phyloP scores from a whole-genome alignment of 2,329 filamentous ascomycete species.

The Chaetothyriales sp. region DNA sequence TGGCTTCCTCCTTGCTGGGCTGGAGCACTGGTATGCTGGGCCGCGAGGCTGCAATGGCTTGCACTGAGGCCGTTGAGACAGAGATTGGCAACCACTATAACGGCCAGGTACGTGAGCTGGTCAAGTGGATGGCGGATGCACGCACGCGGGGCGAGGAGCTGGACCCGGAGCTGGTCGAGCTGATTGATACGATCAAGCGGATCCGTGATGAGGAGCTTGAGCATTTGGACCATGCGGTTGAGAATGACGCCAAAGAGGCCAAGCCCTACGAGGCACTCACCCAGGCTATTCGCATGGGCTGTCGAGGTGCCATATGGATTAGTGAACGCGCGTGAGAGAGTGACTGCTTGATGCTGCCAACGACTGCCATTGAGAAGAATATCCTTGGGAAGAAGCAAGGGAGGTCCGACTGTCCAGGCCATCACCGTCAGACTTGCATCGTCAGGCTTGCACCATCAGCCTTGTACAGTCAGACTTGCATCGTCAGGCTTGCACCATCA shows the following conservation, averaged over 20 bases:
- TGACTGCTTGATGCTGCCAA: not conserved
- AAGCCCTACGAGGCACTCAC: conserved; percentile 81
- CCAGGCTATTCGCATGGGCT: conserved; percentile 76
- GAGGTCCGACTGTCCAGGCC: not conserved
- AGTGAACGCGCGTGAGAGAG: conserved; percentile 32
- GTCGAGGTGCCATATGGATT: conserved; percentile 83
- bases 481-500: too few species aligned
- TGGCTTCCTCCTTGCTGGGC: conserved; percentile 65
- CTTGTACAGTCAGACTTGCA: too few species aligned
- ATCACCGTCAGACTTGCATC: not conserved
- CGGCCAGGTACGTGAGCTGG: conserved; percentile 65
- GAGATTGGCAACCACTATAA: conserved; percentile 97
- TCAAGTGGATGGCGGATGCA: conserved; percentile 69
- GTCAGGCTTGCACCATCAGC: not conserved
- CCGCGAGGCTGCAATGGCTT: conserved; percentile 92
- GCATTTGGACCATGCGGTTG: conserved; percentile 87
- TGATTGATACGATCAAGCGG: conserved; percentile 61
- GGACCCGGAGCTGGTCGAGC: conserved; percentile 58
- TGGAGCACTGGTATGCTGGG: conserved; percentile 85
- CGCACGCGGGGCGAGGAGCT: conserved; percentile 65
- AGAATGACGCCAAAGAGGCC: conserved; percentile 83
- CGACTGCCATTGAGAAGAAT: not conserved
- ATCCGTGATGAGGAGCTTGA: conserved; percentile 95
- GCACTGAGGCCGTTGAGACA: conserved; percentile 94
- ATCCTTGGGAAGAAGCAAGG: not conserved